Conservation (phyloP, 2,329 filamentous ascomycete genomes). For the Neonectria coccinea region DNA sequence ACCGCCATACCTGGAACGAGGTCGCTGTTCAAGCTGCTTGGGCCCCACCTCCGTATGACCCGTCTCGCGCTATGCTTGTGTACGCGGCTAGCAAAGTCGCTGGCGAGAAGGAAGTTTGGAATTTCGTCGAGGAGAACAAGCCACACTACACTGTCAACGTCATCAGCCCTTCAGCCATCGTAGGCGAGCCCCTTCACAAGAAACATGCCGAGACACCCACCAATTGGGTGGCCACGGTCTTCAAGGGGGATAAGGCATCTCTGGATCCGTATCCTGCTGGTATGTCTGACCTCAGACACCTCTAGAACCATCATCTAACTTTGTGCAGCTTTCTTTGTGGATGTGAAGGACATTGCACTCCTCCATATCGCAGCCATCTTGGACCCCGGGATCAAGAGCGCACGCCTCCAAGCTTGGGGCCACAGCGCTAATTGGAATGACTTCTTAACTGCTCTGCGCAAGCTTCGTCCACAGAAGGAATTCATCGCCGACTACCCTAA, state of each 20-base stretch:
- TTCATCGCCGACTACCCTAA: constrained; percentile 22
- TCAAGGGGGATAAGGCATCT: constrained; percentile 9
- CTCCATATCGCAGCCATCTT: constrained; percentile 23
- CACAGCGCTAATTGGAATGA: constrained; percentile 27
- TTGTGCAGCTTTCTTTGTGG: constrained; percentile 16
- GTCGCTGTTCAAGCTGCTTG: constrained; percentile 45
- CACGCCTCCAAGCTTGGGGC: constrained; percentile 26
- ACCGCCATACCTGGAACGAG: constrained; percentile 49
- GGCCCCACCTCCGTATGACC: constrained; percentile 44
- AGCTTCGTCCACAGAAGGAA: constrained; percentile 15
- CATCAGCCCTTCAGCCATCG: constrained; percentile 26
- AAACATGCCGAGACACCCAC: constrained; percentile 27
- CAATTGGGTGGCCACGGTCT: constrained; percentile 15
- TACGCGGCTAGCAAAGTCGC: constrained; percentile 50
- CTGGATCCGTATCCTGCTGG: constrained; percentile 18
- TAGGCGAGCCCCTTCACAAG: constrained; percentile 35
- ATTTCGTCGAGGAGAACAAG: constrained; percentile 42
- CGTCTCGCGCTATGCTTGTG: constrained; percentile 25
- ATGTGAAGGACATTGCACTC: constrained; percentile 26
- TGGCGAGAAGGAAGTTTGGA: constrained; percentile 49
- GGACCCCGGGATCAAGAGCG: constrained; percentile 20
- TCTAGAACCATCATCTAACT: not conserved
- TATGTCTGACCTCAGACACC: not conserved
- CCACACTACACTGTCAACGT: constrained; percentile 43
- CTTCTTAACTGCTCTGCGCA: constrained; percentile 16